A percentile compares a stretch with the other conserved stretches of the same genome.
These are phyloP conservation scores for Cutaneotrichosporon sp. DNA, from an alignment of 1,284 basidiomycete species.

Conservation along the genomic window DNA sequence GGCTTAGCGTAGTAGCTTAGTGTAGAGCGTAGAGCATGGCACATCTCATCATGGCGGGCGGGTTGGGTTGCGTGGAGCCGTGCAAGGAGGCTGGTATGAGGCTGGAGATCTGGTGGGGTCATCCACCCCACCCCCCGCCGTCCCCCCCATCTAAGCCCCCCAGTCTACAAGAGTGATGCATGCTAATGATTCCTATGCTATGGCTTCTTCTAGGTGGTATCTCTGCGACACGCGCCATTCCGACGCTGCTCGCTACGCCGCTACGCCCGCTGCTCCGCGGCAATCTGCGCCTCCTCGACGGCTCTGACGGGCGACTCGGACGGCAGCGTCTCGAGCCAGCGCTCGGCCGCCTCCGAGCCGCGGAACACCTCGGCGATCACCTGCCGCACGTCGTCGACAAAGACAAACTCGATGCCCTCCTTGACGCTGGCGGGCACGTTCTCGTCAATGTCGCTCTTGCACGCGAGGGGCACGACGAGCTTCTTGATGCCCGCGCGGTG, in stretches of 20 bases:
- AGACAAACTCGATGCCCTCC: conserved; percentile 87
- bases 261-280: too few relatives aligned
- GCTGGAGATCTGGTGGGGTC: too few relatives aligned
- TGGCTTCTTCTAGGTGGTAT: neutral
- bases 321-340: conserved; percentile 65
- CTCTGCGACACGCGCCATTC: too few relatives aligned
- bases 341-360: conserved; percentile 62
- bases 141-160: too few relatives aligned
- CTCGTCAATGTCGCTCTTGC: conserved; percentile 88
- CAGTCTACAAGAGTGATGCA: conserved; percentile 22
- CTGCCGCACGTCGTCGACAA: conserved; percentile 82
- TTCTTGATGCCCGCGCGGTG: conserved; percentile 90
- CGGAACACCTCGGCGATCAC: conserved; percentile 83
- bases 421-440: conserved; percentile 94
- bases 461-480: conserved; percentile 79
- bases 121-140: too few relatives aligned
- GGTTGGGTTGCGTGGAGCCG: too few relatives aligned
- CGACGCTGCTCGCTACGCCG: too few relatives aligned
- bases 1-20: neutral
- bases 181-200: conserved; percentile 10
- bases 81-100: too few relatives aligned
- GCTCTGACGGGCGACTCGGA: conserved; percentile 34
- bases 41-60: too few relatives aligned
- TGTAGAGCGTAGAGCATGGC: conserved; percentile 17
- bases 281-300: neutral